phyloP scores from a whole-genome alignment of 495 filamentous ascomycete genomes.

The Aspergillus saccharolyticus region DNA sequence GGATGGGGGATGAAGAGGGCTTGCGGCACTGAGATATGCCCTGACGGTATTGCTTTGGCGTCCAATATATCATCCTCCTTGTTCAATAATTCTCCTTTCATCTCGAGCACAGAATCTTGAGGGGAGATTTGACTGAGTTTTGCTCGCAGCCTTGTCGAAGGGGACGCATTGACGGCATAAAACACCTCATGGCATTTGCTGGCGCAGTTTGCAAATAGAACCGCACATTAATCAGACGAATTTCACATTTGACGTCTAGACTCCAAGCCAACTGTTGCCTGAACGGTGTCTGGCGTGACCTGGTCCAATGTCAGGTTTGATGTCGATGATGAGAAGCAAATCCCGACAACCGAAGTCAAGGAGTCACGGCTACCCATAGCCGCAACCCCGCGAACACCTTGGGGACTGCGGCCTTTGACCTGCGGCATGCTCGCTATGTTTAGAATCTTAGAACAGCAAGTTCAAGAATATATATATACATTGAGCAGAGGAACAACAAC shows the following conservation, averaged over 20 bases:
- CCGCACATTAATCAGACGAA: background rate
- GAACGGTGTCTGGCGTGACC: background rate
- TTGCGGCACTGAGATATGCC: background rate
- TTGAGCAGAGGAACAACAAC: background rate
- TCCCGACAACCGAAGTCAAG: background rate
- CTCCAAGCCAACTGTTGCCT: background rate
- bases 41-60: background rate
- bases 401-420: background rate
- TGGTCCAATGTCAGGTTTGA: background rate
- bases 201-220: background rate
- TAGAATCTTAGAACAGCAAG: too few species aligned
- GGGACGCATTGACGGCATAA: background rate
- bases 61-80: background rate
- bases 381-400: background rate
- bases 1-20: background rate
- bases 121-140: background rate
- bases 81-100: background rate
- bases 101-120: background rate
- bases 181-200: background rate
- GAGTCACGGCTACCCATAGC: background rate
- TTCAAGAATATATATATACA: background rate
- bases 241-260: background rate
- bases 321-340: background rate
- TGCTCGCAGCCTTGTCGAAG: background rate
- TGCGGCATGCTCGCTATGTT: background rate